Conservation (phyloP, 768 basidiomycete species). For the Astraeus odoratus region DNA sequence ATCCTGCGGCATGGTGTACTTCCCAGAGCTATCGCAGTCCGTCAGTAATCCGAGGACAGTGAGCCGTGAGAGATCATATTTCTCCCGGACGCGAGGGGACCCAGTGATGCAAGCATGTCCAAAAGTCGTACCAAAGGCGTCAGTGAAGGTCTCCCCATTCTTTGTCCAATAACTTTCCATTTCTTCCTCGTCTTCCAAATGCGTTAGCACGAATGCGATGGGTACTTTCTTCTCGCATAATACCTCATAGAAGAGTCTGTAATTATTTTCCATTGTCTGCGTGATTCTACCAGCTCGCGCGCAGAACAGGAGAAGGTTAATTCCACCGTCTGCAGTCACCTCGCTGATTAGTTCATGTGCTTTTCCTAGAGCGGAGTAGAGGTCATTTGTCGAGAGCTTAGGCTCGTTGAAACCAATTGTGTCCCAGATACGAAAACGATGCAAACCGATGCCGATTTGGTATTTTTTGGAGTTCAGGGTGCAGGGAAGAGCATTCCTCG, state of each 20-base stretch:
- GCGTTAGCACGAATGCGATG: slow-evolving; percentile 8
- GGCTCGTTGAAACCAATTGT: slow-evolving; percentile 14
- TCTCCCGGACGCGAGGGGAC: background rate
- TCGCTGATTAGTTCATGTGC: background rate
- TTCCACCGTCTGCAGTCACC: background rate
- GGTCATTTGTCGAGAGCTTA: background rate
- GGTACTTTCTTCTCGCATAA: slow-evolving; percentile 6
- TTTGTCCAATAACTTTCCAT: slow-evolving; percentile 27
- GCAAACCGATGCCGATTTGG: background rate
- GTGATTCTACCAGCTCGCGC: slow-evolving; percentile 5
- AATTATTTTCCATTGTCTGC: background rate
- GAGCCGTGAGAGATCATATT: background rate
- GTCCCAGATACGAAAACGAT: slow-evolving; percentile 12
- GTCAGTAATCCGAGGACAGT: background rate
- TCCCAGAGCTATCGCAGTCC: background rate
- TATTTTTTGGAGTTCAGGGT: slow-evolving; percentile 17
- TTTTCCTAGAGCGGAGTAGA: background rate
- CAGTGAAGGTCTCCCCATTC: background rate
- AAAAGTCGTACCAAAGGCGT: background rate
- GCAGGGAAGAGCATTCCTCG: slow-evolving; percentile 13
- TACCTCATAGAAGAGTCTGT: slow-evolving; percentile 6
- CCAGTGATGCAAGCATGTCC: background rate
- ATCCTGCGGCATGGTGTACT: background rate
- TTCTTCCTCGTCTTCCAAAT: slow-evolving; percentile 12
- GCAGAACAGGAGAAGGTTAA: slow-evolving; percentile 12